Base-by-base conservation (phyloP, 345 rosid species). In the Salix exigua region DNA sequence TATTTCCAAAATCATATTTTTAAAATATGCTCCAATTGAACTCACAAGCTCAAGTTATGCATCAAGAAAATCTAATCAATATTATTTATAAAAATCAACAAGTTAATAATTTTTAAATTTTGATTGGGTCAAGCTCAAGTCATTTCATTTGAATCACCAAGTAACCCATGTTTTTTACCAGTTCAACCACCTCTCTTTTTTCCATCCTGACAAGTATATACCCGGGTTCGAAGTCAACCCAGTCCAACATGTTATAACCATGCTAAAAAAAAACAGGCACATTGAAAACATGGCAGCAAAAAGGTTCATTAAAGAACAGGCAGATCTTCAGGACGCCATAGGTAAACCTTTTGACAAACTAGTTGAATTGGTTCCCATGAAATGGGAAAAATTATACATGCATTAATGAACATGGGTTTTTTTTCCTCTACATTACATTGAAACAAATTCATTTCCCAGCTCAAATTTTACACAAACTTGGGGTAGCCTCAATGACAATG, bases 391-490 rank as follows among this genome's bases (percentile, higher is more conserved):
- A 26, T 30, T 77, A 78, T 73, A 74, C 53, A 81, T 79, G 75
- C 60, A 77, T 72, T 78, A 35, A 71, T 14, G 51, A 50, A 64
- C 28, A 58, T 10, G 7, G 33, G 9, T 68, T 35, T 73, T 77
- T 48, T 14, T 6, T 14, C 5, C 71, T 40, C 50, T 68, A 68
- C 71, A 68, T 40, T 40, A 68, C 65, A 31, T 23, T 10, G n/a
- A 72, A 77, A 81, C 51, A 64, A 35, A 78, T 76, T 18, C 73
- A 71, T 72, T 74, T 71, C 78, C 46, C 72, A 64, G 63, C 87
- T 85, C 90, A 75, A 72, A 81, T 82, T 80, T 75, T 86, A 73
- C 79, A 73, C 85, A 79, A 77, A 76, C 79, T 74, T 53, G 66
- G 60, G 77, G 60, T 70, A 72, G 83, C 86, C 84, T 87, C 85